Conservation (phyloP, 257 asterid species). For the Oldenlandia corymbosa region DNA sequence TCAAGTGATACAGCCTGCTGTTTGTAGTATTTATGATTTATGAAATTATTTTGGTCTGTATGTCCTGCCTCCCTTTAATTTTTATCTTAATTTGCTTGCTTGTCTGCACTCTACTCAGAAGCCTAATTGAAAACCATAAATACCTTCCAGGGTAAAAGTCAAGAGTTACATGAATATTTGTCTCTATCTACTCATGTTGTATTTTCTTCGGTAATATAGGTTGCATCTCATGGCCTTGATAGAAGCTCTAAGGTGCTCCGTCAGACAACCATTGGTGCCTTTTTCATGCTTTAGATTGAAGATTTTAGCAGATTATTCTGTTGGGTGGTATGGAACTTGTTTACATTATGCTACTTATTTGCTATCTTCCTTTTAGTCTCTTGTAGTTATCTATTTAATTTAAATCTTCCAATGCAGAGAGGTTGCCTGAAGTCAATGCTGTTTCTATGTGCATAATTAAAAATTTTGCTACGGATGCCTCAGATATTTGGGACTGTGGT, state of each 20-base stretch:
- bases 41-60: no score
- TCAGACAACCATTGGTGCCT: conserved; percentile 73
- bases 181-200: conserved; percentile 14
- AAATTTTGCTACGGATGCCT: conserved; percentile 16
- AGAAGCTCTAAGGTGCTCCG: conserved; percentile 92
- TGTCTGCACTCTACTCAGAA: no score
- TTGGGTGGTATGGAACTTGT: conserved; percentile 28
- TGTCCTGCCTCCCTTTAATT: no score
- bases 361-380: conserved; percentile 3
- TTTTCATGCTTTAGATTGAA: conserved; percentile 64
- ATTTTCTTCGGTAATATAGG: conserved; percentile 42
- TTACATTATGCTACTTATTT: neutral
- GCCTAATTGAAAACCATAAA: neutral
- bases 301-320: conserved; percentile 16
- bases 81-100: neutral
- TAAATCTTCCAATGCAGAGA: conserved; percentile 30
- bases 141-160: neutral
- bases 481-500: neutral
- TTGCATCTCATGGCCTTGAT: conserved; percentile 97
- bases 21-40: no score
- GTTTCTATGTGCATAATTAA: conserved; percentile 12
- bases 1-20: neutral
- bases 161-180: neutral
- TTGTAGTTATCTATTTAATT: neutral
- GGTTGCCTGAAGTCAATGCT: conserved; percentile 21